A percentile compares a stretch with the other conserved stretches of the same genome.
These are phyloP conservation scores for Zoysia matrella DNA, from an alignment of 202 grass and related monocot genomes.

Conservation along the genomic window DNA sequence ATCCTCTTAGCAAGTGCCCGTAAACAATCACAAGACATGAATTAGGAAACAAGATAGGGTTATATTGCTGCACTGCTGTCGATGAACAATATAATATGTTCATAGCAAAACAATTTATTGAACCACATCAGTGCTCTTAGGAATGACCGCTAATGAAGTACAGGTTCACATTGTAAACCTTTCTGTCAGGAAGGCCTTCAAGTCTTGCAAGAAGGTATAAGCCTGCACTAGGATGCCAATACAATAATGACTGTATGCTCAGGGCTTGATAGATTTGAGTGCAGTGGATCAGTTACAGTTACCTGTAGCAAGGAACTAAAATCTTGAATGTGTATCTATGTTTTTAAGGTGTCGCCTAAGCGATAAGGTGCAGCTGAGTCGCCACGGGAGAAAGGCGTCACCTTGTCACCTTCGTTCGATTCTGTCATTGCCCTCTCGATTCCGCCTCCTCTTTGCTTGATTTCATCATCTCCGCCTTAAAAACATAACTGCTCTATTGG, in stretches of 20 bases:
- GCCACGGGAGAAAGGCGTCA: too few species aligned
- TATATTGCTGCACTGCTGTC: constrained; percentile 75
- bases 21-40: too few species aligned
- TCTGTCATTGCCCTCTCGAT: too few species aligned
- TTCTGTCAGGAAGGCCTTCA: constrained; percentile 82
- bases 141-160: constrained; percentile 97
- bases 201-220: constrained; percentile 96
- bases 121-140: constrained; percentile 88
- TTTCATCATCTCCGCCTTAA: too few species aligned
- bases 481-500: too few species aligned
- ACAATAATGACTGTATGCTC: background rate
- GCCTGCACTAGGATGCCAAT: constrained; percentile 44
- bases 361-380: too few species aligned
- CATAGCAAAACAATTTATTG: constrained; percentile 77
- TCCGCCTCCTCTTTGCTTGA: too few species aligned
- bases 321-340: constrained; percentile 58
- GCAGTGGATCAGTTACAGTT: constrained; percentile 27
- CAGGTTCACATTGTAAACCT: constrained; percentile 82
- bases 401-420: too few species aligned
- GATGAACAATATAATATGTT: constrained; percentile 77
- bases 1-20: too few species aligned
- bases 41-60: too few species aligned
- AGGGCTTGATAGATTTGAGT: constrained; percentile 19
- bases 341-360: too few species aligned
- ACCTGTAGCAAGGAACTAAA: constrained; percentile 97